phyloP scores from a whole-genome alignment of 2,329 filamentous ascomycete species.

The Bipolaris gigantea region DNA sequence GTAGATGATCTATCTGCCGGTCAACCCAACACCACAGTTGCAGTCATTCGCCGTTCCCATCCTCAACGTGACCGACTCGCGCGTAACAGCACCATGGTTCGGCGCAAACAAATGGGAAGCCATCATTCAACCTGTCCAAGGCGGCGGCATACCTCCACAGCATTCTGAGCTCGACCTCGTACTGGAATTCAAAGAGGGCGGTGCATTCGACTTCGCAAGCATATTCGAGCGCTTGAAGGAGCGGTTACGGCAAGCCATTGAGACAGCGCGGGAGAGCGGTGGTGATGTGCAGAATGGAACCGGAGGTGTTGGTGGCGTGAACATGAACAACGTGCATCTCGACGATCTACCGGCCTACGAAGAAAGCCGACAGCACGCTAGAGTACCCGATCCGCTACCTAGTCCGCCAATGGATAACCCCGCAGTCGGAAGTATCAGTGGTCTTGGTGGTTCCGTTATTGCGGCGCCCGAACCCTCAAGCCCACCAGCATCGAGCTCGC shows the following conservation, averaged over 20 bases:
- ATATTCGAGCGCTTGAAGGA: constrained; percentile 84
- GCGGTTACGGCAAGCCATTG: constrained; percentile 76
- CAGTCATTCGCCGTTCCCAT: constrained; percentile 90
- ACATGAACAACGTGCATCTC: constrained; percentile 69
- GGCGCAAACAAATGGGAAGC: constrained; percentile 90
- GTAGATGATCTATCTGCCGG: constrained; percentile 85
- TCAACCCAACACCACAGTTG: constrained; percentile 66
- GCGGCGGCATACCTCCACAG: constrained; percentile 77
- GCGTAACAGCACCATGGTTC: constrained; percentile 86
- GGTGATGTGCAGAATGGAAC: constrained; percentile 45
- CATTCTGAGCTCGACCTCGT: constrained; percentile 76
- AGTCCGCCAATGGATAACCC: constrained; percentile 21
- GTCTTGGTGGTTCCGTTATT: constrained; percentile 18
- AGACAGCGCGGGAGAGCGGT: constrained; percentile 70
- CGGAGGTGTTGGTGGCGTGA: constrained; percentile 52
- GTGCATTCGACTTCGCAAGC: constrained; percentile 87
- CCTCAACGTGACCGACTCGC: constrained; percentile 82
- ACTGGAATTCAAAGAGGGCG: constrained; percentile 90
- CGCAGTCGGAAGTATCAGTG: constrained; percentile 11
- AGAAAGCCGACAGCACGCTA: constrained; percentile 52
- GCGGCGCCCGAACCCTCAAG: constrained; percentile 23
- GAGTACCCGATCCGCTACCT: constrained; percentile 38
- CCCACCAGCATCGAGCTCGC: constrained; percentile 35
- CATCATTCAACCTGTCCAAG: constrained; percentile 75
- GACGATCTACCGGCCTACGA: constrained; percentile 91